Percentiles rank a stretch among this genome's conserved stretches.
Evolutionary conservation across 129 eudicot genomes (phyloP).

Genomic region (Solidago caesia): DNA sequence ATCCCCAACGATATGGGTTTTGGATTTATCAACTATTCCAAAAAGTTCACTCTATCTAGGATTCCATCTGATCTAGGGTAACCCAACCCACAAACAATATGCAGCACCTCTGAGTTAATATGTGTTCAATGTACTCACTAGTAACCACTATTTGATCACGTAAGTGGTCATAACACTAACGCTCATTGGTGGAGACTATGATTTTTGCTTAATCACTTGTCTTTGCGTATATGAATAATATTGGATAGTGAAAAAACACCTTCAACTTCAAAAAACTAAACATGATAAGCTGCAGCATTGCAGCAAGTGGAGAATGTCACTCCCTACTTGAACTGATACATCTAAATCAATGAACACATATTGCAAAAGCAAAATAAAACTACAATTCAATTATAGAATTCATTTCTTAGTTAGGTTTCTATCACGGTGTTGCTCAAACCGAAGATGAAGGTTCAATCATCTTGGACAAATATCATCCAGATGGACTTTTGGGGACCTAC

Average conservation of each 20-base stretch:
- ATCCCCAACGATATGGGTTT: conserved; percentile 45
- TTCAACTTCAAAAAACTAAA: not conserved
- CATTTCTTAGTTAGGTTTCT: conserved; percentile 15
- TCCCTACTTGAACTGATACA: conserved; percentile 1
- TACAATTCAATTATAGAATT: not conserved
- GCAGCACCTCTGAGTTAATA: not conserved
- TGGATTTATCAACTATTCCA: conserved; percentile 36
- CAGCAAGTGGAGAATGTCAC: not conserved
- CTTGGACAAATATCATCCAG: conserved; percentile 22
- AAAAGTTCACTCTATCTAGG: not conserved
- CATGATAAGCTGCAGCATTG: not conserved
- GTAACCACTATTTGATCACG: not conserved
- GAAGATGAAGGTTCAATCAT: conserved; percentile 20
- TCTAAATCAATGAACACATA: conserved; percentile 4
- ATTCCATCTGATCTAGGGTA: not conserved
- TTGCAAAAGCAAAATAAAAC: not conserved
- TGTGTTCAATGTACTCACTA: not conserved
- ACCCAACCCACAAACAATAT: too few relatives aligned
- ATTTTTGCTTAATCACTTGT: conserved; percentile 11
- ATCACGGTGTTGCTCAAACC: conserved; percentile 10
- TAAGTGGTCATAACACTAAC: conserved; percentile 1
- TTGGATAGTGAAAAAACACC: not conserved
- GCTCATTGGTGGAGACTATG: conserved; percentile 15
- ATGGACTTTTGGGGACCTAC: conserved; percentile 13
- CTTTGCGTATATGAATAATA: conserved; percentile 2